A percentile compares a stretch with the other conserved stretches of the same genome.
phyloP scores from a whole-genome alignment of 495 filamentous ascomycete species.

The Rostrohypoxylon terebratum region DNA sequence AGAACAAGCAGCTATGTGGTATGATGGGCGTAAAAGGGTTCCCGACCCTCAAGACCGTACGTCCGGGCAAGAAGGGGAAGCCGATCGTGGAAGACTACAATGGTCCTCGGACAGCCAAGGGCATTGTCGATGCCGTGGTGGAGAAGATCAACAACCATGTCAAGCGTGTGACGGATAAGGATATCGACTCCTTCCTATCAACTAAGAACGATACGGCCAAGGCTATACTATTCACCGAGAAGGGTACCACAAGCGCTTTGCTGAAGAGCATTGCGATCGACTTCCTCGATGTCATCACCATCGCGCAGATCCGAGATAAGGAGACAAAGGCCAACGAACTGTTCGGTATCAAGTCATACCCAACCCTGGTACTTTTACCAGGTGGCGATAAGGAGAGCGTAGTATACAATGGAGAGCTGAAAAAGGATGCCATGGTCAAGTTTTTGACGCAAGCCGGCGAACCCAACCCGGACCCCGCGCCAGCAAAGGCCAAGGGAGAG shows the following conservation, averaged over 20 bases:
- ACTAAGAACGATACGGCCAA: constrained; percentile 81
- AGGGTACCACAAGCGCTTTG: constrained; percentile 85
- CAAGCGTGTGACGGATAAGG: constrained; percentile 81
- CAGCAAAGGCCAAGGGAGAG: constrained; percentile 63
- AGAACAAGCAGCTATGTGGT: constrained; percentile 90
- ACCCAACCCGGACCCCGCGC: constrained; percentile 78
- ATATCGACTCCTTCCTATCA: constrained; percentile 78
- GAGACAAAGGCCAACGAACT: constrained; percentile 75
- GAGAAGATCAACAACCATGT: constrained; percentile 93
- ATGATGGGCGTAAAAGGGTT: constrained; percentile 93
- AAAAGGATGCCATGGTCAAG: constrained; percentile 82
- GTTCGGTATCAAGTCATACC: constrained; percentile 82
- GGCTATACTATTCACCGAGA: constrained; percentile 93
- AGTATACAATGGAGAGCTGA: constrained; percentile 85
- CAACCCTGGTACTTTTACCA: constrained; percentile 84
- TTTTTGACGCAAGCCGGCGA: constrained; percentile 83
- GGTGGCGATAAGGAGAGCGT: constrained; percentile 75
- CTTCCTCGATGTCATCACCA: constrained; percentile 81
- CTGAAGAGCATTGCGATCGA: constrained; percentile 90
- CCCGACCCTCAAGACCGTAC: constrained; percentile 94
- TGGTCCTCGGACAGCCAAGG: constrained; percentile 81
- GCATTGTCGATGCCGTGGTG: constrained; percentile 86
- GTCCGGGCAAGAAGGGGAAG: constrained; percentile 79
- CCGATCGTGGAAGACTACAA: constrained; percentile 94
- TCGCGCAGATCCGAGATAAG: constrained; percentile 90